Evolutionary conservation across 2,329 filamentous ascomycete species (phyloP).

Genomic region (Fusarium tricinctum): DNA sequence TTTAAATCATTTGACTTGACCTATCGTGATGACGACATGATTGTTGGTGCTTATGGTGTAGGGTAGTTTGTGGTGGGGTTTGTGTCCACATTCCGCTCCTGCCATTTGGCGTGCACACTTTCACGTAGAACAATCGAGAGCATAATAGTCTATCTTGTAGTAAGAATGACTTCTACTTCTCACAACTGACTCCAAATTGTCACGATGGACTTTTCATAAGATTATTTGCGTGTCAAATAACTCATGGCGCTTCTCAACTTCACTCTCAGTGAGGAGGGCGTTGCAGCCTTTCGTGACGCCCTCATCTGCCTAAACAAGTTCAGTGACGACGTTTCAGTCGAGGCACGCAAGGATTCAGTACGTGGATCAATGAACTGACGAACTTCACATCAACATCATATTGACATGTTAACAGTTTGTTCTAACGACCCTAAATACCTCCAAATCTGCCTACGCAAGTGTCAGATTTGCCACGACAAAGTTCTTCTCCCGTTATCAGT

Average conservation of each 20-base stretch:
- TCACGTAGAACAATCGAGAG: conserved; percentile 15
- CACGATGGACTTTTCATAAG: neutral
- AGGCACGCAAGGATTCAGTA: conserved; percentile 78
- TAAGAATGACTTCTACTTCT: conserved; percentile 4
- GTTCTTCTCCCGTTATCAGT: conserved; percentile 82
- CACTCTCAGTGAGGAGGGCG: conserved; percentile 79
- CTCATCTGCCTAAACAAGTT: conserved; percentile 83
- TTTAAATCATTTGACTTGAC: neutral
- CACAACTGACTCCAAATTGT: neutral
- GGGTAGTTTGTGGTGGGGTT: conserved; percentile 19
- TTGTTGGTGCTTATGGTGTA: conserved; percentile 4
- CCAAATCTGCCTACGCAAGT: conserved; percentile 83
- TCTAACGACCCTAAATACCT: conserved; percentile 82
- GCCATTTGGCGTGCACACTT: conserved; percentile 23
- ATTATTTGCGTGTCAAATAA: neutral
- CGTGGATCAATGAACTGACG: conserved; percentile 6
- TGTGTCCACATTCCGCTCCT: conserved; percentile 9
- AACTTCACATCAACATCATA: too few relatives aligned
- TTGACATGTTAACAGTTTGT: conserved; percentile 67
- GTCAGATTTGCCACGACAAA: conserved; percentile 75
- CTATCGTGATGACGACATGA: neutral
- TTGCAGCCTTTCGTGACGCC: conserved; percentile 78
- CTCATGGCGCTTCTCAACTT: conserved; percentile 76
- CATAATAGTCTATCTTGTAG: conserved; percentile 6
- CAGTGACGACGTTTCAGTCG: conserved; percentile 82